These are phyloP conservation scores for Flaveria bidentis DNA, from an alignment of 129 eudicot genomes.

Conservation along the genomic window DNA sequence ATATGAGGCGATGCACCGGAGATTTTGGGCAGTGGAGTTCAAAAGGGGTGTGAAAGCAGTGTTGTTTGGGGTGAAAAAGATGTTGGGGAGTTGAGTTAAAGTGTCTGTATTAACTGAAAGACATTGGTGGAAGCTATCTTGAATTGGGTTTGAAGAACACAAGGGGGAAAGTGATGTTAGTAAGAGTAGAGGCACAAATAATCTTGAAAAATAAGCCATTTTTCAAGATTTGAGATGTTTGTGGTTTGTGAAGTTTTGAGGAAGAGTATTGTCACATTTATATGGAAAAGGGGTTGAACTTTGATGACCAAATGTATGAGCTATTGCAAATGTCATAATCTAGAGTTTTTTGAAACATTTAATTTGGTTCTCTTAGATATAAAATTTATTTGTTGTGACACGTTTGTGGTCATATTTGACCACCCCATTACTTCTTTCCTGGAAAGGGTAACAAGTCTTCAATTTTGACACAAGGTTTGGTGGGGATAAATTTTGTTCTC, in stretches of 20 bases:
- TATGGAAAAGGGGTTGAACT: slow-evolving; percentile 24
- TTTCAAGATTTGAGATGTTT: background rate
- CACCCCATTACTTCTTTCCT: slow-evolving; percentile 1
- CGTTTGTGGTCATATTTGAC: slow-evolving; percentile 34
- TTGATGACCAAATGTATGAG: slow-evolving; percentile 38
- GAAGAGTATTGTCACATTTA: slow-evolving; percentile 25
- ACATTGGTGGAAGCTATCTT: slow-evolving; percentile 38
- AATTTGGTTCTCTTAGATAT: slow-evolving; percentile 1
- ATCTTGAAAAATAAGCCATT: slow-evolving; percentile 34
- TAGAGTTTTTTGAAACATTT: background rate
- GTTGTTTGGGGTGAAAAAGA: slow-evolving; percentile 48
- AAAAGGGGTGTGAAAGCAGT: slow-evolving; percentile 51
- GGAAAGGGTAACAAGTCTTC: slow-evolving; percentile 3
- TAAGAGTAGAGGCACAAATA: slow-evolving; percentile 10
- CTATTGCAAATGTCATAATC: slow-evolving; percentile 43
- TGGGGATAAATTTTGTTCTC: slow-evolving; percentile 2
- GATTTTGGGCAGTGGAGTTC: slow-evolving; percentile 60
- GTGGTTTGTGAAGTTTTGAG: slow-evolving; percentile 26
- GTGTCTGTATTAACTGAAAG: slow-evolving; percentile 25
- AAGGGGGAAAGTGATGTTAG: slow-evolving; percentile 22
- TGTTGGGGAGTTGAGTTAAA: slow-evolving; percentile 36
- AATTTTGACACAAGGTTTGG: slow-evolving; percentile 22
- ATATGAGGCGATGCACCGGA: slow-evolving; percentile 50
- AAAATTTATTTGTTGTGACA: background rate
- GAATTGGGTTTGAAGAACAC: slow-evolving; percentile 37